Base-by-base conservation (phyloP, 108 stramenopile genomes). In the Pseudonitzschia pungens region DNA sequence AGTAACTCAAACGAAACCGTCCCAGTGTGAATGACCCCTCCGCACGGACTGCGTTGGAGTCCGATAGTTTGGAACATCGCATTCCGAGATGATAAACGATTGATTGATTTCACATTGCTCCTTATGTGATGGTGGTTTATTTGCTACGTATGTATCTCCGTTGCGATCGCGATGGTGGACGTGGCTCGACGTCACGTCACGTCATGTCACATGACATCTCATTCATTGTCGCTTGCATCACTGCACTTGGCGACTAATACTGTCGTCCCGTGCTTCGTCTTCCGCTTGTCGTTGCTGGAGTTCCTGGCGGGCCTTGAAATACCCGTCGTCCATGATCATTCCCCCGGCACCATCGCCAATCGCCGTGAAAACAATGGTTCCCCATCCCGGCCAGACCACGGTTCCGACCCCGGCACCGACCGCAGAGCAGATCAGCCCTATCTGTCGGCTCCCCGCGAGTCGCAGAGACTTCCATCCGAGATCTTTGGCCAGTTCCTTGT, bases 391-490 rank as follows among this genome's bases (percentile, higher is more conserved):
- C 59, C 68, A 73, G 36, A 77, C 33, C 18, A 81, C 26, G 2
- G 74, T 72, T 59, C 86, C 86, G 11, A 83, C 24, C 4, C 79
- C 80, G 40, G 74, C 86, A 53, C 86, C 86, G 36, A 79, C 54
- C n/a, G 78, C 53, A 16, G 73, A 72, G 41, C 69, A 70, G 16
- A 75, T 16, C 24, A 78, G 58, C 24, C 81, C 80, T 50, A 84
- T 33, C 5, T 52, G 67, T 45, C 86, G 80, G 11, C 77, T 79
- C 18, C 71, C 44, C 28, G 71, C 42, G 40, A 86, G 68, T 28
- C 64, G 68, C 16, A 69, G 69, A 8, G 78, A 77, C 48, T 79
- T 83, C 20, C 48, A 44, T 57, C 78, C 54, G 16, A 81, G 69
- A 18, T 80, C 78, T 4, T 74, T 41, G 45, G 53, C 32, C 21